These are phyloP conservation scores for Epichloe glyceriae DNA, from an alignment of 2,329 filamentous ascomycete species.

Conservation along the genomic window DNA sequence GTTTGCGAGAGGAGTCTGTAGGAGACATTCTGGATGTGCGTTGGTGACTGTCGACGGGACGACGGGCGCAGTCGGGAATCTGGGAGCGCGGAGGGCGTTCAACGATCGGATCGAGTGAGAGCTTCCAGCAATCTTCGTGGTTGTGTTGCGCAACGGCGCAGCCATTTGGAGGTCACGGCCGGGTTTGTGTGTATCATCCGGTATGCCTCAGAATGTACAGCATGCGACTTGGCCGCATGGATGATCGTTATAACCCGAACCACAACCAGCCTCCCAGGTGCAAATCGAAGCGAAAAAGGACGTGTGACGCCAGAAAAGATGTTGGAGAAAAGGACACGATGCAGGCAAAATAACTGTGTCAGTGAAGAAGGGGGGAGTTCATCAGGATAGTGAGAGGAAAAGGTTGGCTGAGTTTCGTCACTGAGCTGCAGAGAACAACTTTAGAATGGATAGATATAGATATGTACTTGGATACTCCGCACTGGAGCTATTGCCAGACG, in stretches of 20 bases:
- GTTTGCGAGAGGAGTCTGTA: constrained; percentile 3
- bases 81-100: background rate
- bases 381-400: too few relatives aligned
- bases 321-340: too few relatives aligned
- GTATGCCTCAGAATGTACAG: background rate
- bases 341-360: too few relatives aligned
- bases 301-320: background rate
- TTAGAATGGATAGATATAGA: too few relatives aligned
- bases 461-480: too few relatives aligned
- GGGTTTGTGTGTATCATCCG: background rate
- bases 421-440: too few relatives aligned
- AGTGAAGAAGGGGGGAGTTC: too few relatives aligned
- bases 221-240: constrained; percentile 11
- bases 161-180: constrained; percentile 19
- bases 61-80: background rate
- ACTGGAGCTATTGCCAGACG: too few relatives aligned
- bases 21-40: background rate
- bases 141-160: constrained; percentile 12
- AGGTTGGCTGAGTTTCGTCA: too few relatives aligned
- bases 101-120: background rate
- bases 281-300: too few relatives aligned
- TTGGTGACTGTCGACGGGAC: background rate
- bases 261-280: too few relatives aligned
- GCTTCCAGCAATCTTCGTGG: constrained; percentile 12
- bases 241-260: background rate